Evolutionary conservation across 2,329 filamentous ascomycete genomes (phyloP).

Genomic region (Tolypocladium nubicola): DNA sequence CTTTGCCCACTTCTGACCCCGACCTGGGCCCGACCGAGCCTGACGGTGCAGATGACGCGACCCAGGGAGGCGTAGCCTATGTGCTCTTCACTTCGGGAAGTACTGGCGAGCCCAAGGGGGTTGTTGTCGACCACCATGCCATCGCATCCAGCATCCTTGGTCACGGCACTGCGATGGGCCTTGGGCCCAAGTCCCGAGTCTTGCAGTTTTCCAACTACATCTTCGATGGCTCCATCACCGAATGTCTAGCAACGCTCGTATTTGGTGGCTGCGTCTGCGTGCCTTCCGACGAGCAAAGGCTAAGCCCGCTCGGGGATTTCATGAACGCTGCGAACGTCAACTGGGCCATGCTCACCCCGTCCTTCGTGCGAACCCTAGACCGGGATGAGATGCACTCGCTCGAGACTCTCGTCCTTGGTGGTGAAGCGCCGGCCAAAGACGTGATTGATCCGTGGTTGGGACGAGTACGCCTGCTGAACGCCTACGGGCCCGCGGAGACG

Average conservation of each 20-base stretch:
- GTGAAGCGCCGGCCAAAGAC: background rate
- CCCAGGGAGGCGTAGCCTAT: too few relatives aligned
- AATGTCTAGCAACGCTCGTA: constrained; percentile 10
- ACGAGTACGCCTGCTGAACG: background rate
- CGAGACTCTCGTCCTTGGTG: background rate
- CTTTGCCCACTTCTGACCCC: too few relatives aligned
- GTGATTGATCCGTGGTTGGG: background rate
- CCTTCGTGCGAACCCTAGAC: background rate
- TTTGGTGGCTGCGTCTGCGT: constrained; percentile 11
- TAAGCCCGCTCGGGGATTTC: background rate
- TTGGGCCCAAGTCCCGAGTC: constrained; percentile 36
- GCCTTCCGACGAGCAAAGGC: background rate
- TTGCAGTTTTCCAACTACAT: constrained; percentile 39
- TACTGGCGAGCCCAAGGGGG: background rate
- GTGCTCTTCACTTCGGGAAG: too few relatives aligned
- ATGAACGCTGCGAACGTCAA: background rate
- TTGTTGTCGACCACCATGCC: constrained; percentile 31
- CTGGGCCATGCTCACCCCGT: background rate
- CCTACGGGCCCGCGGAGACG: background rate
- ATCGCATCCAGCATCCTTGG: constrained; percentile 39
- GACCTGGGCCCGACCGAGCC: too few relatives aligned
- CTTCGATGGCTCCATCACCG: constrained; percentile 34
- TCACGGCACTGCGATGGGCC: constrained; percentile 35
- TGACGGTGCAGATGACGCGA: too few relatives aligned
- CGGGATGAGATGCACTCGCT: background rate